phyloP scores from a whole-genome alignment of 257 asterid genomes.

The Solanum pennellii region DNA sequence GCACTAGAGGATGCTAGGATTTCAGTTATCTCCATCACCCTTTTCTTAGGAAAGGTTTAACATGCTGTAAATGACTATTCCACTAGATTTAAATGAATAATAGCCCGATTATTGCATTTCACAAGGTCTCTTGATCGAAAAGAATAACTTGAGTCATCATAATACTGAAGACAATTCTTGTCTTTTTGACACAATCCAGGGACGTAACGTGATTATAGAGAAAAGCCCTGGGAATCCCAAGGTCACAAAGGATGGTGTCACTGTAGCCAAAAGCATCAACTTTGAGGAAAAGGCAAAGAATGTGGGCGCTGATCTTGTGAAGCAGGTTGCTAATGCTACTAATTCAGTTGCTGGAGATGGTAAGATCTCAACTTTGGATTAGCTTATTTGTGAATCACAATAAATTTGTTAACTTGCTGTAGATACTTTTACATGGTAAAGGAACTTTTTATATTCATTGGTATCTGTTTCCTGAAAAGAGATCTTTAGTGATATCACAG shows the following conservation, averaged over 20 bases:
- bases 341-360: conserved; percentile 90
- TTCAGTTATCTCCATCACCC: neutral
- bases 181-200: conserved; percentile 28
- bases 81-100: neutral
- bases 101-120: neutral
- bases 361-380: conserved; percentile 24
- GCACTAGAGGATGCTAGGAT: neutral
- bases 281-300: conserved; percentile 63
- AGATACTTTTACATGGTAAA: neutral
- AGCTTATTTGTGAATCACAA: neutral
- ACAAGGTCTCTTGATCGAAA: neutral
- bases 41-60: neutral
- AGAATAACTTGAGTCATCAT: neutral
- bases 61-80: neutral
- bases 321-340: conserved; percentile 87
- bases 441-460: neutral
- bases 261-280: conserved; percentile 82
- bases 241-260: conserved; percentile 88
- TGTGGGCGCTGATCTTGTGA: conserved; percentile 82
- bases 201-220: conserved; percentile 70
- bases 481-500: neutral
- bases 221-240: conserved; percentile 41
- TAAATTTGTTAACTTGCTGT: neutral
- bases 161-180: neutral
- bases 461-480: neutral